Conservation (phyloP, 179 eudicot genomes). For the Carnegiea gigantea region DNA sequence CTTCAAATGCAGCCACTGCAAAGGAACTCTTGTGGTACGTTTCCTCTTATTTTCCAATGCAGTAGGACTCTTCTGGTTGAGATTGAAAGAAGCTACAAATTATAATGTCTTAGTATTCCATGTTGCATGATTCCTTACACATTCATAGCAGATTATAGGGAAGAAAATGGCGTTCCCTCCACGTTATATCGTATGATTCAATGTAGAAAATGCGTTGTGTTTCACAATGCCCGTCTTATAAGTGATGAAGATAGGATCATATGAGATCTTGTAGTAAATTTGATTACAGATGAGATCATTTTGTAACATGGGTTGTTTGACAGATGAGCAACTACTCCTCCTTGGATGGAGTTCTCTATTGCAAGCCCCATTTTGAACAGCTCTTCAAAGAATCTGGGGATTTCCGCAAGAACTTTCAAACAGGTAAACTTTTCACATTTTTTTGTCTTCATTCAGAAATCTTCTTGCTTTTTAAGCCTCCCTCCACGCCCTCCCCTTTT, state of each 20-base stretch:
- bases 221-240: neutral
- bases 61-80: neutral
- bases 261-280: neutral
- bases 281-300: neutral
- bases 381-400: slow-evolving; percentile 68
- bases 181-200: neutral
- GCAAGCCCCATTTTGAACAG: slow-evolving; percentile 96
- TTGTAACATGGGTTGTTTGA: neutral
- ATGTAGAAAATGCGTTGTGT: too few species aligned
- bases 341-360: slow-evolving; percentile 73
- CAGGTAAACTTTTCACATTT: slow-evolving; percentile 31
- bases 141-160: neutral
- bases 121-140: neutral
- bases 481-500: neutral
- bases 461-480: neutral
- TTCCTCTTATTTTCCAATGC: neutral
- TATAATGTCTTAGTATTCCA: neutral
- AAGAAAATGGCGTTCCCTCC: neutral
- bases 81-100: neutral
- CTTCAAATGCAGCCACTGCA: slow-evolving; percentile 84
- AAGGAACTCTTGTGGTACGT: slow-evolving; percentile 49
- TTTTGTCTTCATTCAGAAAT: neutral
- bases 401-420: slow-evolving; percentile 43
- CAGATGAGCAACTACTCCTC: slow-evolving; percentile 82
- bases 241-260: neutral